Percentiles rank a stretch among this genome's conserved stretches.
Conservation (phyloP, 2,329 filamentous ascomycete species). For the Alternaria infectoria region DNA sequence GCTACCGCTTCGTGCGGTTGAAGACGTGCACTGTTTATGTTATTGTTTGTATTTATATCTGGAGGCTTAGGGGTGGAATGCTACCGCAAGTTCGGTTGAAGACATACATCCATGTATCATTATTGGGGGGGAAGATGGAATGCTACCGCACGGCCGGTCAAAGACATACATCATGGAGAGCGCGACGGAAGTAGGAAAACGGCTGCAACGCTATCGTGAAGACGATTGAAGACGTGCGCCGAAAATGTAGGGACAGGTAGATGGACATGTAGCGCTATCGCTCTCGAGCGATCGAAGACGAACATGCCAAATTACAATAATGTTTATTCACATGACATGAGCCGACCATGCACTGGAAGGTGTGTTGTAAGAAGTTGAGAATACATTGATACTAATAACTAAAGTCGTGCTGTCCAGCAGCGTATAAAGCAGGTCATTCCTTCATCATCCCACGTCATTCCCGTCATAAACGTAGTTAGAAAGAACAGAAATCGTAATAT, state of each 20-base stretch:
- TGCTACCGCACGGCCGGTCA: slow-evolving; percentile 32
- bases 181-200: neutral
- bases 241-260: neutral
- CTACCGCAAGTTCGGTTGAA: slow-evolving; percentile 35
- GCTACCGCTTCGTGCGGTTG: slow-evolving; percentile 27
- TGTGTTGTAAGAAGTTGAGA: neutral
- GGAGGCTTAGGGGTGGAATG: slow-evolving; percentile 21
- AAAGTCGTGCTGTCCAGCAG: slow-evolving; percentile 7
- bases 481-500: neutral
- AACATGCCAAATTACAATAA: slow-evolving; percentile 6
- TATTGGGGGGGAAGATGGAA: slow-evolving; percentile 12
- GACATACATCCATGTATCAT: slow-evolving; percentile 25
- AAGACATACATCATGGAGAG: slow-evolving; percentile 28
- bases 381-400: neutral
- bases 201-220: slow-evolving; percentile 19
- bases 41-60: neutral
- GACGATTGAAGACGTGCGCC: slow-evolving; percentile 22
- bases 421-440: neutral
- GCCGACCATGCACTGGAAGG: neutral
- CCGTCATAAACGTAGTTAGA: neutral
- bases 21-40: slow-evolving; percentile 6
- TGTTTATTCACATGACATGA: neutral
- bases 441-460: neutral
- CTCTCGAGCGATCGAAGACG: slow-evolving; percentile 5
- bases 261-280: slow-evolving; percentile 9